Evolutionary conservation across 805 yeast species (phyloP).

Genomic region (Cyberlindnera subsufficiens): DNA sequence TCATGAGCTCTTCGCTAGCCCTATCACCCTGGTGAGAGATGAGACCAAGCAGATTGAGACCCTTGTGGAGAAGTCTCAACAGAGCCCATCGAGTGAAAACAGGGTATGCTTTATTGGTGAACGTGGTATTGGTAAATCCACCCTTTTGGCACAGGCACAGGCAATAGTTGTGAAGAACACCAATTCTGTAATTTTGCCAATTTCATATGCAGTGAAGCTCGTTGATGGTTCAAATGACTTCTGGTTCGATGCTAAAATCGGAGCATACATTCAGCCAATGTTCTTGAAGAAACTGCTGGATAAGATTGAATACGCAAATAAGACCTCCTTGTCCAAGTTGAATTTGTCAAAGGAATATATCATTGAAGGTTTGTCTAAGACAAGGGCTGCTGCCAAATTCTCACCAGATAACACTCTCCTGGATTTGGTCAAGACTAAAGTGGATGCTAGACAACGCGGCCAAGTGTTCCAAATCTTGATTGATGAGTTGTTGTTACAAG

Average conservation of each 20-base stretch:
- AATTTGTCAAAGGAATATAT: slow-evolving; percentile 28
- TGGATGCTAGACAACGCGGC: slow-evolving; percentile 32
- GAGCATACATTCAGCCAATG: slow-evolving; percentile 74
- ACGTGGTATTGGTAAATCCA: slow-evolving; percentile 76
- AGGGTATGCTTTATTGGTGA: slow-evolving; percentile 59
- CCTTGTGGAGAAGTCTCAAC: slow-evolving; percentile 31
- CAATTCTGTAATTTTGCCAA: slow-evolving; percentile 49
- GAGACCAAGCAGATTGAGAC: slow-evolving; percentile 36
- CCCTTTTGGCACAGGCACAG: slow-evolving; percentile 63
- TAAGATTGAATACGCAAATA: slow-evolving; percentile 44
- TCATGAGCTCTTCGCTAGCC: slow-evolving; percentile 57
- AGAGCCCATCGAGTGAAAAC: slow-evolving; percentile 33
- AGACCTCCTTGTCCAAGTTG: slow-evolving; percentile 29
- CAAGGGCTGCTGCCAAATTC: slow-evolving; percentile 25
- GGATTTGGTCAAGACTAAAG: slow-evolving; percentile 38
- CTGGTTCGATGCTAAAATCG: slow-evolving; percentile 41
- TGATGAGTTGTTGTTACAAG: slow-evolving; percentile 48
- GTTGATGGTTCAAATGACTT: slow-evolving; percentile 74
- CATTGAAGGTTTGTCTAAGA: slow-evolving; percentile 28
- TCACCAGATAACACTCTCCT: slow-evolving; percentile 29
- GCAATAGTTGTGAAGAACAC: slow-evolving; percentile 41
- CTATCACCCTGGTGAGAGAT: slow-evolving; percentile 52
- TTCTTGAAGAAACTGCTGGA: slow-evolving; percentile 53
- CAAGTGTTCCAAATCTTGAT: slow-evolving; percentile 48
- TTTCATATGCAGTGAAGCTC: slow-evolving; percentile 55